These are phyloP conservation scores for Gnomoniopsis sp. DNA, from an alignment of 2,329 filamentous ascomycete genomes.

Conservation along the genomic window DNA sequence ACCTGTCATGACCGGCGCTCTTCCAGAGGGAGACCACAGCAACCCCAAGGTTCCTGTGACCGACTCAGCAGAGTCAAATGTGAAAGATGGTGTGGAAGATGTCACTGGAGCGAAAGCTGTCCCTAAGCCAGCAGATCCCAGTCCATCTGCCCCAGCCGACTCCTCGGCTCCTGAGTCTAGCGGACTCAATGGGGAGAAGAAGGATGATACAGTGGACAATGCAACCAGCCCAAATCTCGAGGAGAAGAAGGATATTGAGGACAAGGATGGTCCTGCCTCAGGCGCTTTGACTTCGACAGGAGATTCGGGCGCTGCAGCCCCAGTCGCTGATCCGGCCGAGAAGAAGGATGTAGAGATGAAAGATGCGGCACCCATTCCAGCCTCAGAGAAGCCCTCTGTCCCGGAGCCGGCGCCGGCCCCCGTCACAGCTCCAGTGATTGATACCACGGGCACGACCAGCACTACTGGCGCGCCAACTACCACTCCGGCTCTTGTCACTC, in stretches of 20 bases:
- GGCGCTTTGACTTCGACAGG: neutral
- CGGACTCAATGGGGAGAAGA: neutral
- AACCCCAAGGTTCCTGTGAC: neutral
- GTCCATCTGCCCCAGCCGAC: neutral
- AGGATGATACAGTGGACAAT: neutral
- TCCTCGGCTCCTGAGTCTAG: neutral
- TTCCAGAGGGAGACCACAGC: neutral
- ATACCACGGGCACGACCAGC: neutral
- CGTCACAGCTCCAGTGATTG: neutral
- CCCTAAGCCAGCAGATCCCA: neutral
- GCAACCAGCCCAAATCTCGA: neutral
- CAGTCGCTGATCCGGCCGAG: neutral
- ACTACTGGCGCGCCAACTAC: neutral
- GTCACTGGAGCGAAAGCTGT: neutral
- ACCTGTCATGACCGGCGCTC: slow-evolving; percentile 14
- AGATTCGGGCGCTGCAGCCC: slow-evolving; percentile 4
- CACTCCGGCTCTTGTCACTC: neutral
- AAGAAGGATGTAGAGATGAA: slow-evolving; percentile 20
- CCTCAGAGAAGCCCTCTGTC: neutral
- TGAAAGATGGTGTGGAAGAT: slow-evolving; percentile 12
- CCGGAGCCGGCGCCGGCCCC: neutral
- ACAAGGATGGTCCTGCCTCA: neutral
- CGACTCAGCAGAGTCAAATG: slow-evolving; percentile 6
- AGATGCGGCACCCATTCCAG: slow-evolving; percentile 10
- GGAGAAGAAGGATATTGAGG: neutral